These are phyloP conservation scores for Pestalotiopsis sp. DNA, from an alignment of 2,329 filamentous ascomycete genomes.

Conservation along the genomic window DNA sequence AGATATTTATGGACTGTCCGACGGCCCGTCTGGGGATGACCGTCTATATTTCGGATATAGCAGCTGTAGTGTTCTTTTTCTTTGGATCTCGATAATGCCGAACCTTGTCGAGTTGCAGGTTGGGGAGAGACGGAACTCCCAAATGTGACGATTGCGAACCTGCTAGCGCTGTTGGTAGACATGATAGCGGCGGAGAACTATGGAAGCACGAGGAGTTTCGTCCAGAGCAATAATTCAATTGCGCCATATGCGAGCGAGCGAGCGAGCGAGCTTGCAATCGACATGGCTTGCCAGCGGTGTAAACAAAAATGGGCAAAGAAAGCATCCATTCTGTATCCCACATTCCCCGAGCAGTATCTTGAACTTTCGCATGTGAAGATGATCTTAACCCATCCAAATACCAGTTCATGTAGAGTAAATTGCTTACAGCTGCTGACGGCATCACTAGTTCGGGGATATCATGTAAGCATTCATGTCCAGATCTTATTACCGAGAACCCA, in stretches of 20 bases:
- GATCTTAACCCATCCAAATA: neutral
- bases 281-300: neutral
- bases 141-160: neutral
- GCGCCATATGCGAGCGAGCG: neutral
- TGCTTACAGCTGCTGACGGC: conserved; percentile 11
- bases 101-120: neutral
- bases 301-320: neutral
- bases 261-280: neutral
- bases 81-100: neutral
- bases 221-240: neutral
- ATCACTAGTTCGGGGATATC: neutral
- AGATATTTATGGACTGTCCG: neutral
- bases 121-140: neutral
- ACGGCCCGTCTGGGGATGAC: neutral
- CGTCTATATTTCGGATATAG: neutral
- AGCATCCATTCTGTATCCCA: neutral
- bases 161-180: neutral
- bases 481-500: neutral
- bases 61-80: neutral
- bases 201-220: neutral
- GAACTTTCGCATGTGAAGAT: neutral
- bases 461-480: neutral
- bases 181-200: neutral
- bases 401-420: neutral
- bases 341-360: neutral